phyloP scores from a whole-genome alignment of 2,329 filamentous ascomycete species.

The Alternaria brassicicola region DNA sequence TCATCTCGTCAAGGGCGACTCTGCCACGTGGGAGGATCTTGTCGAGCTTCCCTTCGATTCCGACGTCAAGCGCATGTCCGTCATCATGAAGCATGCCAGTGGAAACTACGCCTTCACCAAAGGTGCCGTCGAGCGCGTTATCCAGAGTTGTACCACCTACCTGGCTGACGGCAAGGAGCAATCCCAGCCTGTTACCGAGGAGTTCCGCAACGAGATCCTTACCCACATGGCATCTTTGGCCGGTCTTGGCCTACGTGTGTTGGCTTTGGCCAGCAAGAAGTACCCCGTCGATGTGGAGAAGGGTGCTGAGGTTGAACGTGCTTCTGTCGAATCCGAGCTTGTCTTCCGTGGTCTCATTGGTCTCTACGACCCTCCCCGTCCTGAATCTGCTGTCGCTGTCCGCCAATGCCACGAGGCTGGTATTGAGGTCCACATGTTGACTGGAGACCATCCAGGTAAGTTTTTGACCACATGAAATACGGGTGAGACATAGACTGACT shows the following conservation, averaged over 20 bases:
- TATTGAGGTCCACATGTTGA: slow-evolving; percentile 58
- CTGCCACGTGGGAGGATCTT: slow-evolving; percentile 47
- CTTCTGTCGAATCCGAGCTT: slow-evolving; percentile 69
- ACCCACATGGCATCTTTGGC: slow-evolving; percentile 72
- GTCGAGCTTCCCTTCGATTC: slow-evolving; percentile 78
- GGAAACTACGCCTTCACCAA: slow-evolving; percentile 61
- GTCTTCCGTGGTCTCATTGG: slow-evolving; percentile 79
- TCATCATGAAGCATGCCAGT: slow-evolving; percentile 61
- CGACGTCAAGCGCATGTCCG: slow-evolving; percentile 77
- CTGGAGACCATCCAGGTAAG: slow-evolving; percentile 52
- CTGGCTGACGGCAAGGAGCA: slow-evolving; percentile 51
- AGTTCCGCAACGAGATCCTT: slow-evolving; percentile 63
- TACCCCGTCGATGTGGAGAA: slow-evolving; percentile 50
- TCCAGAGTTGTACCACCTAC: slow-evolving; percentile 65
- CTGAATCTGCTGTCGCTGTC: slow-evolving; percentile 69
- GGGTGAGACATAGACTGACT: background rate
- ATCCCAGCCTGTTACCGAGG: slow-evolving; percentile 56
- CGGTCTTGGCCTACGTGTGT: slow-evolving; percentile 70
- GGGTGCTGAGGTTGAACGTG: slow-evolving; percentile 59
- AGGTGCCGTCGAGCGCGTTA: slow-evolving; percentile 72
- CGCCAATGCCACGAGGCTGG: slow-evolving; percentile 53
- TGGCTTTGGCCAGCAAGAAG: slow-evolving; percentile 65
- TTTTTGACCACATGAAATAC: slow-evolving; percentile 43
- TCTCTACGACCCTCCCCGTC: slow-evolving; percentile 83
- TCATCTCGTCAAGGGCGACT: slow-evolving; percentile 52